phyloP scores from a whole-genome alignment of 148 eudicot species.

The Fagopyrum homotropicum region DNA sequence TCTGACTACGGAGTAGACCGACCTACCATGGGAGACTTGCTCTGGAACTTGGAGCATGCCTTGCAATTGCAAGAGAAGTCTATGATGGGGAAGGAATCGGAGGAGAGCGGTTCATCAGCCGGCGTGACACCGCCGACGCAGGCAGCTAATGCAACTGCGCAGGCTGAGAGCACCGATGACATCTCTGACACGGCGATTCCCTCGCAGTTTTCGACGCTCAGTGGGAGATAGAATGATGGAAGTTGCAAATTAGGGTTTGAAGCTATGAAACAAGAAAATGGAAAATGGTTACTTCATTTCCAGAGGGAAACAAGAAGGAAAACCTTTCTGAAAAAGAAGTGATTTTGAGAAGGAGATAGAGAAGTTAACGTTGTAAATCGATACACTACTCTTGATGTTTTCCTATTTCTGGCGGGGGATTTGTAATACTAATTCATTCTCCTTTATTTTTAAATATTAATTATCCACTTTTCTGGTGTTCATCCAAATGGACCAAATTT shows the following conservation, averaged over 20 bases:
- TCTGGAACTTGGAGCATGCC: constrained; percentile 86
- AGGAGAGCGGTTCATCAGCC: constrained; percentile 8
- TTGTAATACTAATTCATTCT: not conserved
- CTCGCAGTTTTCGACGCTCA: constrained; percentile 29
- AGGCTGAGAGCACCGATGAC: constrained; percentile 23
- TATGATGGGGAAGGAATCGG: constrained; percentile 12
- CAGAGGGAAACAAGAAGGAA: too few species aligned
- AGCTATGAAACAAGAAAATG: not conserved
- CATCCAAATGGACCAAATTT: too few species aligned
- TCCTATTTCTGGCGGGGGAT: too few species aligned
- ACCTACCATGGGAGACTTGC: constrained; percentile 91
- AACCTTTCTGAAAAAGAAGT: too few species aligned
- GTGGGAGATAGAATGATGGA: constrained; percentile 29
- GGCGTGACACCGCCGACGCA: constrained; percentile 7
- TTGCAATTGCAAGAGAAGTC: constrained; percentile 67
- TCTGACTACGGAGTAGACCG: constrained; percentile 79
- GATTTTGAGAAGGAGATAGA: too few species aligned
- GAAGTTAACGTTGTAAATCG: too few species aligned
- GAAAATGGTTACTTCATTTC: not conserved
- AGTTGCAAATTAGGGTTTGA: not conserved
- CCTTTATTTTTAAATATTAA: too few species aligned
- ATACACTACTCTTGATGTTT: too few species aligned
- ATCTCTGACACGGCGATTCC: constrained; percentile 27
- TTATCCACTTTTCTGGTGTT: too few species aligned
- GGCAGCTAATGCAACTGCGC: constrained; percentile 3